Base-by-base conservation (phyloP, 2,329 filamentous ascomycete species). In the Eurotiales sp. region DNA sequence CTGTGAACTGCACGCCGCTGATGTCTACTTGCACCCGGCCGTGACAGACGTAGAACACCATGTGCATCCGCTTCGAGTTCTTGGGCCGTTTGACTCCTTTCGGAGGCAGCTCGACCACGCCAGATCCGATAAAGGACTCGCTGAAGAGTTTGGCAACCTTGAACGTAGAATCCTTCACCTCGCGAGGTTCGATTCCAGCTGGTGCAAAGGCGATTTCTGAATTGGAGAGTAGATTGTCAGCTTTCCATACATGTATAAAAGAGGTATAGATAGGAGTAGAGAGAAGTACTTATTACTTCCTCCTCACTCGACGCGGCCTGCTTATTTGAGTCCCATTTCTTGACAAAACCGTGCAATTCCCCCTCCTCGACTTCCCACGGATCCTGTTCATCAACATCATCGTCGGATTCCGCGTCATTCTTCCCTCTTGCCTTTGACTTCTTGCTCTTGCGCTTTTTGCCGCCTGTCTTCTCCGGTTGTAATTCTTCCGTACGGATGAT, bases 41-140 rank as follows among this genome's bases (percentile, higher is more conserved):
- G 40, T 82, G 80, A 60, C 90, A 86, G 25, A 99, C 87, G 61
- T 95, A 96, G 69, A 97, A 97, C 1, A 88, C 85, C 86, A 99
- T 93, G 65, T 96, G 90, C 89, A 96, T 97, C 73, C 88, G 91
- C 56, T 92, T 81, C 30, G 88, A 87, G 70, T 96, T 97, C 78
- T 97, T 97, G 44, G 86, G 82, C 59, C 85, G 83, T 76, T 99
- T 99, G 64, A 87, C 83, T 27, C 88, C 84, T 2, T 87, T 86
- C 0, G 89, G 85, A 5, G 90, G 88, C 46, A 99, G 75, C 62
- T 97, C 92, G 32, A 99, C 88, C 47, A 97, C 81, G 14, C 93
- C 93, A 8, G 87, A 86, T 29, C 90, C 91, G 68, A 97, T 89
- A 69, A 96, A 97, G 0, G 87, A 84, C 55, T 88, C 77, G 23